These are phyloP conservation scores for Linnemannia zychae DNA, from an alignment of 192 early-diverging fungal genomes.

Conservation along the genomic window DNA sequence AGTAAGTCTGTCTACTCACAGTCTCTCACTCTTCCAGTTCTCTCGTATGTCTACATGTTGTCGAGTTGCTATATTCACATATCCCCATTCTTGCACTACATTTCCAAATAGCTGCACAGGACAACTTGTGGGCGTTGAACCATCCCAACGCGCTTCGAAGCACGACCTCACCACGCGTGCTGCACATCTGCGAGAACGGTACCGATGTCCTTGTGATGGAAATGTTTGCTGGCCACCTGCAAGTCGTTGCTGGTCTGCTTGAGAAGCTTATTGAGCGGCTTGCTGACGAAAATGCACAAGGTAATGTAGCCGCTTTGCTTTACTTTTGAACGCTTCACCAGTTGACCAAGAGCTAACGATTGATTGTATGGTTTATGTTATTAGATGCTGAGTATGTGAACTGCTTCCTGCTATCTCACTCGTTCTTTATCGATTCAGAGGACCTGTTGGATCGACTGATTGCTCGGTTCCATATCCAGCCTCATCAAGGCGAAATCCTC, in stretches of 20 bases:
- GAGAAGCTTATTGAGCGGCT: constrained; percentile 74
- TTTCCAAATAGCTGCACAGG: constrained; percentile 28
- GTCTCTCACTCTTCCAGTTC: not conserved
- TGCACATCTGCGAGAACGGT: constrained; percentile 68
- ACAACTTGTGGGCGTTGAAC: constrained; percentile 39
- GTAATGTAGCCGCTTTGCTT: constrained; percentile 26
- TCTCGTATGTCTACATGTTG: no score
- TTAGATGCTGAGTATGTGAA: constrained; percentile 79
- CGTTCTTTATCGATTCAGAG: constrained; percentile 70
- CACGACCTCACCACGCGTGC: constrained; percentile 34
- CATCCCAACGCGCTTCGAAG: constrained; percentile 38
- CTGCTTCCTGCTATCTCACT: constrained; percentile 69
- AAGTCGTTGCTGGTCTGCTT: constrained; percentile 71
- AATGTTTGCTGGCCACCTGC: constrained; percentile 63
- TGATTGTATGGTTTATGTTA: not conserved
- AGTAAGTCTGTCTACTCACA: constrained; percentile 8
- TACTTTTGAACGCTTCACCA: not conserved
- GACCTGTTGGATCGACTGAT: constrained; percentile 70
- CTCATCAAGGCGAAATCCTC: constrained; percentile 52
- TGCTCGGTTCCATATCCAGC: constrained; percentile 69
- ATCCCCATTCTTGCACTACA: not conserved
- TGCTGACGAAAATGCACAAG: constrained; percentile 74
- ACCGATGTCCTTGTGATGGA: constrained; percentile 72
- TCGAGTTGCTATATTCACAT: no score
- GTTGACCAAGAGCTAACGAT: no score